These are phyloP conservation scores for Boletus bicolor DNA, from an alignment of 768 basidiomycete species.

Conservation along the genomic window DNA sequence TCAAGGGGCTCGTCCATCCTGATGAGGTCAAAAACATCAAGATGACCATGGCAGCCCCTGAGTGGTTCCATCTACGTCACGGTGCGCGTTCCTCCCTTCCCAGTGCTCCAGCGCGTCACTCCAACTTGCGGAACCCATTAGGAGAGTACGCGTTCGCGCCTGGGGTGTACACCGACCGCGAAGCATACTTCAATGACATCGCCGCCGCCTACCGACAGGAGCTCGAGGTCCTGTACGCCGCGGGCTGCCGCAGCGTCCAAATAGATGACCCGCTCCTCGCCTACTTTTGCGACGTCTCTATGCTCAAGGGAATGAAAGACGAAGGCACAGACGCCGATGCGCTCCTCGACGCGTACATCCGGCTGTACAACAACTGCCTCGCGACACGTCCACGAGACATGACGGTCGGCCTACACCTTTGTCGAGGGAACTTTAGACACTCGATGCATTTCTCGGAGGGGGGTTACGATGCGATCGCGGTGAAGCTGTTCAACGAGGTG, in stretches of 20 bases:
- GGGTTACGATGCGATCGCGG: conserved; percentile 43
- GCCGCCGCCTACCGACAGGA: conserved; percentile 45
- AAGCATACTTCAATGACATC: conserved; percentile 49
- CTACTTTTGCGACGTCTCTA: conserved; percentile 64
- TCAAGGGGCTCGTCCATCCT: conserved; percentile 54
- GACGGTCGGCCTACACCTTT: conserved; percentile 42
- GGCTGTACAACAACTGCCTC: conserved; percentile 39
- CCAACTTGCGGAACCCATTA: background rate
- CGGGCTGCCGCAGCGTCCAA: conserved; percentile 43
- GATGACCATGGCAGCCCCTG: conserved; percentile 67
- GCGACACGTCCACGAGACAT: conserved; percentile 37
- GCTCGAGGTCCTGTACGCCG: conserved; percentile 42
- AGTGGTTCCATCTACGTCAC: conserved; percentile 69
- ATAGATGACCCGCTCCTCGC: conserved; percentile 47
- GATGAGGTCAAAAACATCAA: conserved; percentile 69
- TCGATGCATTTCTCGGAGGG: conserved; percentile 44
- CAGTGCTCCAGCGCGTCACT: background rate
- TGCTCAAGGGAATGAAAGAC: conserved; percentile 54
- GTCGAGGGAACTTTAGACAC: conserved; percentile 36
- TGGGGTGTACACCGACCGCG: conserved; percentile 22
- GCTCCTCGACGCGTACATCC: conserved; percentile 58
- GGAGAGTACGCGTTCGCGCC: conserved; percentile 24
- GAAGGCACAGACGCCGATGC: conserved; percentile 59
- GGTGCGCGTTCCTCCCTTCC: conserved; percentile 34
- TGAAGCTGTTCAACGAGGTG: conserved; percentile 43